phyloP scores from a whole-genome alignment of 148 eudicot species.

The Amaranthus hypochondriacus region DNA sequence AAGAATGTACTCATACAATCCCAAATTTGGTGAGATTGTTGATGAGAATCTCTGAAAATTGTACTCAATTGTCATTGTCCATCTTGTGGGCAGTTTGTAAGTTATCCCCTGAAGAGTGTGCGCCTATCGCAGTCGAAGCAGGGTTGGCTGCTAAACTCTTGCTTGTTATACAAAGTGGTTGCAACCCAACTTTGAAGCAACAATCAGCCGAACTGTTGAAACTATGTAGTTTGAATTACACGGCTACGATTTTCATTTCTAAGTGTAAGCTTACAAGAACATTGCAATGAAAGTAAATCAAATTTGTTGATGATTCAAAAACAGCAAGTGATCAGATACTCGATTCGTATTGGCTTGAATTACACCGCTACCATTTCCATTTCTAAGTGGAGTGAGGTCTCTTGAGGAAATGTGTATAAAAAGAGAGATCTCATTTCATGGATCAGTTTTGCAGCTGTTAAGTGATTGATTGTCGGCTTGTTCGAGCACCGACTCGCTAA shows the following conservation, averaged over 20 bases:
- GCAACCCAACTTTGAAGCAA: constrained; percentile 69
- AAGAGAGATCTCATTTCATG: constrained; percentile 16
- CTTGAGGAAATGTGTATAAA: constrained; percentile 1
- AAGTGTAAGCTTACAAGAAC: constrained; percentile 95
- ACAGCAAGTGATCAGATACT: not conserved
- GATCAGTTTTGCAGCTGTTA: constrained; percentile 8
- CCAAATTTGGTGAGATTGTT: constrained; percentile 56
- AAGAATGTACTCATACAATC: constrained; percentile 49
- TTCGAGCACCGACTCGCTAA: not conserved
- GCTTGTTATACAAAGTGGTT: constrained; percentile 87
- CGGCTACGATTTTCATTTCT: constrained; percentile 64
- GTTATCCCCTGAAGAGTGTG: constrained; percentile 66
- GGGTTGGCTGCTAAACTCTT: constrained; percentile 82
- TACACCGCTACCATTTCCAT: too few species aligned
- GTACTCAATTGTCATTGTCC: constrained; percentile 65
- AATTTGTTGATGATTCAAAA: constrained; percentile 9
- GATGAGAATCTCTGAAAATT: constrained; percentile 72
- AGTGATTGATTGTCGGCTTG: not conserved
- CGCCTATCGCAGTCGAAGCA: constrained; percentile 66
- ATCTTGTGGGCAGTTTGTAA: constrained; percentile 66
- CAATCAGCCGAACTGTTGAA: constrained; percentile 79
- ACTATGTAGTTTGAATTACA: constrained; percentile 73
- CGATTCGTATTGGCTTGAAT: too few species aligned
- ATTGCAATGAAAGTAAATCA: constrained; percentile 41
- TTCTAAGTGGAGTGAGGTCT: constrained; percentile 8